Percentiles rank a stretch among this genome's conserved stretches.
Conservation (phyloP, 2,329 filamentous ascomycete species). For the Pleurostoma richardsiae region DNA sequence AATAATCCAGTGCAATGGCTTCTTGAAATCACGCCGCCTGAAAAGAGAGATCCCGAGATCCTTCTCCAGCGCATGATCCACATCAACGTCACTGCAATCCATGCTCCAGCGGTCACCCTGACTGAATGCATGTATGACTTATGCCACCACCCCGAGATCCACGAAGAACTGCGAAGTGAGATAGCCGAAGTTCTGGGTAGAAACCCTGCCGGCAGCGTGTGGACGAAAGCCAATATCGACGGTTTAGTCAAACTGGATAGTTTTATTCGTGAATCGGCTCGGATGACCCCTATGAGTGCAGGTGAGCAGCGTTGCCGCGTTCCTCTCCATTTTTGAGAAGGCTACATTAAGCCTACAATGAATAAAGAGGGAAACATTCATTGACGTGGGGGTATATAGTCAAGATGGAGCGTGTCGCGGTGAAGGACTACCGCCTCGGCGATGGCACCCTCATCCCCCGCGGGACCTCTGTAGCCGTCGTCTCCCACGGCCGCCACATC, state of each 20-base stretch:
- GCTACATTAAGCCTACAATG: background rate
- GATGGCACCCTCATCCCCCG: slow-evolving; percentile 1
- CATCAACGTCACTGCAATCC: background rate
- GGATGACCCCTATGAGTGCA: slow-evolving; percentile 9
- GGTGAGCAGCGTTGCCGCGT: background rate
- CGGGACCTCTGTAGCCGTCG: background rate
- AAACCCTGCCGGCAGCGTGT: background rate
- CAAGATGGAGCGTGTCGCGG: slow-evolving; percentile 2
- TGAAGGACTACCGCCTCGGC: background rate
- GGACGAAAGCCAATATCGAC: background rate
- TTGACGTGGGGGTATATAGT: background rate
- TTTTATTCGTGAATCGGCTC: slow-evolving; percentile 19
- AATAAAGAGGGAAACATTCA: background rate
- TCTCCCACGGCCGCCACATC: slow-evolving; percentile 1
- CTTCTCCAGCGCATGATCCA: background rate
- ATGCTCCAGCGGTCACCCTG: background rate
- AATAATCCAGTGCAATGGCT: background rate
- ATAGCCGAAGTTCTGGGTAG: background rate
- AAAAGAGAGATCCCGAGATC: background rate
- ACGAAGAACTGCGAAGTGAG: background rate
- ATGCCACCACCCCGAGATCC: background rate
- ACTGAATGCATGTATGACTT: background rate
- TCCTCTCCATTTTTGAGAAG: background rate
- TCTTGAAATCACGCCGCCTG: background rate
- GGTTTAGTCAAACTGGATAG: slow-evolving; percentile 13